phyloP scores from a whole-genome alignment of 2,329 filamentous ascomycete genomes.

The Phyllosticta citribraziliensis region DNA sequence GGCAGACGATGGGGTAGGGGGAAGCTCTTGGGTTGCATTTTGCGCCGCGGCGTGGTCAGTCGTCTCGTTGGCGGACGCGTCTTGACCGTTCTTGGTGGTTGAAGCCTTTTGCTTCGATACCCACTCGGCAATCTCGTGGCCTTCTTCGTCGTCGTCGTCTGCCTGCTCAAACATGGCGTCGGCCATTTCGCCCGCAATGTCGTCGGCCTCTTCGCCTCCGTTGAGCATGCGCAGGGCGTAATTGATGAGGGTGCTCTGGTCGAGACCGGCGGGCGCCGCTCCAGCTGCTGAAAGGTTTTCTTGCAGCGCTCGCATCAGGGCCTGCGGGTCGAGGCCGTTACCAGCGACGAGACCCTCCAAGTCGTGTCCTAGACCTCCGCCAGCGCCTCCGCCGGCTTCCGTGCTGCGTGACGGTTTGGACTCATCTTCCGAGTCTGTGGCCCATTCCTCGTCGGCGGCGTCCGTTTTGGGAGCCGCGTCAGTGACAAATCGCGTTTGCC shows the following conservation, averaged over 20 bases:
- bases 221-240: slow-evolving; percentile 36
- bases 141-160: slow-evolving; percentile 15
- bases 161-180: slow-evolving; percentile 30
- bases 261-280: slow-evolving; percentile 27
- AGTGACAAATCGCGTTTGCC: slow-evolving; percentile 30
- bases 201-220: slow-evolving; percentile 21
- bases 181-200: slow-evolving; percentile 32
- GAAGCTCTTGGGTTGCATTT: slow-evolving; percentile 1
- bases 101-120: slow-evolving; percentile 11
- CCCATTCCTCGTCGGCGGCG: not conserved
- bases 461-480: not conserved
- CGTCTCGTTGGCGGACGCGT: not conserved
- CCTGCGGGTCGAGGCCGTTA: slow-evolving; percentile 13
- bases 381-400: slow-evolving; percentile 10
- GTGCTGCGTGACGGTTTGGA: not conserved
- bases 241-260: slow-evolving; percentile 33
- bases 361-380: not conserved
- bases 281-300: slow-evolving; percentile 24
- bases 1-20: slow-evolving; percentile 1
- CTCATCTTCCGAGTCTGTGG: not conserved
- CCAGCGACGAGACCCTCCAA: slow-evolving; percentile 9
- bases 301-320: slow-evolving; percentile 17
- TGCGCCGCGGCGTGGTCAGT: not conserved
- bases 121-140: slow-evolving; percentile 1
- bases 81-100: slow-evolving; percentile 13